Percentiles rank a stretch among this genome's conserved stretches.
Conservation (phyloP, 805 yeast species). For the Candida quercuum region DNA sequence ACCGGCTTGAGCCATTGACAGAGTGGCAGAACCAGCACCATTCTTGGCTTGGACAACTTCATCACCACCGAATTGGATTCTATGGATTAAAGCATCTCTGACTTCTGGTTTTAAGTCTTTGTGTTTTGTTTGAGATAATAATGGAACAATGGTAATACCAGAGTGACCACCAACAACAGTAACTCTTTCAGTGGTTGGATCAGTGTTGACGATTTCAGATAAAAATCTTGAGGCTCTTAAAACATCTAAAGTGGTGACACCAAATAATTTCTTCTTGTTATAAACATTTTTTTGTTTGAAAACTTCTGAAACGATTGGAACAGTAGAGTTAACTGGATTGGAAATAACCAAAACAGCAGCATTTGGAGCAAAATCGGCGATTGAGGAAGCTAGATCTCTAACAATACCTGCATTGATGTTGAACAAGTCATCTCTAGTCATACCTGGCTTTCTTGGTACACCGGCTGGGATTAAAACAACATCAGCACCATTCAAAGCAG, state of each 20-base stretch:
- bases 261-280: conserved; percentile 88
- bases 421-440: conserved; percentile 97
- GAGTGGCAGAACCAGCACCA: conserved; percentile 91
- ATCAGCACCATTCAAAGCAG: conserved; percentile 67
- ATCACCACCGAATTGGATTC: conserved; percentile 95
- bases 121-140: conserved; percentile 80
- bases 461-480: conserved; percentile 95
- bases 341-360: conserved; percentile 81
- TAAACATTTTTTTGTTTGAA: conserved; percentile 79
- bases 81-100: conserved; percentile 64
- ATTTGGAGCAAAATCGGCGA: conserved; percentile 77
- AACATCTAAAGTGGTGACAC: conserved; percentile 93
- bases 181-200: conserved; percentile 79
- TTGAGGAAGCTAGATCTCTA: conserved; percentile 83
- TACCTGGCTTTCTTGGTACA: conserved; percentile 98
- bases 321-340: conserved; percentile 97
- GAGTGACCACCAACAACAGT: conserved; percentile 97
- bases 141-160: conserved; percentile 92
- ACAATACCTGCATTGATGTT: conserved; percentile 95
- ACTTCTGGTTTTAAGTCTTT: conserved; percentile 58
- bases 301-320: conserved; percentile 93
- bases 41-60: conserved; percentile 92
- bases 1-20: conserved; percentile 93
- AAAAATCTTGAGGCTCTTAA: conserved; percentile 88
- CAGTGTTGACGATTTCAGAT: conserved; percentile 52